Percentiles rank a stretch among this genome's conserved stretches.
Evolutionary conservation across 305 asterid species (phyloP).

Genomic region (Euphrasia arctica): DNA sequence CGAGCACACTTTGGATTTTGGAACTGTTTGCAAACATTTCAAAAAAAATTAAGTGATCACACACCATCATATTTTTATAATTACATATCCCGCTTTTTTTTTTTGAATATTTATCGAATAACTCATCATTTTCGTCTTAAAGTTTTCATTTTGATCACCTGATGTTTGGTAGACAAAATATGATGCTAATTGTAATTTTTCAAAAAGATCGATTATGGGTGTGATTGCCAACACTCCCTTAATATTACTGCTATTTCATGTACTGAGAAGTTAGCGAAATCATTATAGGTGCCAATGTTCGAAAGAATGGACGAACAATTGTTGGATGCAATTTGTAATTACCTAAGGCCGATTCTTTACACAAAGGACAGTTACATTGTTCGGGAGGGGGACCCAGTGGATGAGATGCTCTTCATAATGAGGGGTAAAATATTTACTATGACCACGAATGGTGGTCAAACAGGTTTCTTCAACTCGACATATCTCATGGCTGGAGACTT

Average conservation of each 20-base stretch:
- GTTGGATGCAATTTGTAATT: slow-evolving; percentile 49
- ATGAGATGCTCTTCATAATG: slow-evolving; percentile 55
- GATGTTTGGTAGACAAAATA: background rate
- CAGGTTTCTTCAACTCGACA: slow-evolving; percentile 54
- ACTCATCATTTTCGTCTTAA: background rate
- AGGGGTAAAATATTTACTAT: slow-evolving; percentile 47
- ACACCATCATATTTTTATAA: too few relatives aligned
- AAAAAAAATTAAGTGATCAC: background rate
- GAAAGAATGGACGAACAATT: slow-evolving; percentile 66
- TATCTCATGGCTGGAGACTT: slow-evolving; percentile 55
- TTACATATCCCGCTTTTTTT: background rate
- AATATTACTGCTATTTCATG: background rate
- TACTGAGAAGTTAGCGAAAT: background rate
- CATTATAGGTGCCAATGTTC: slow-evolving; percentile 52
- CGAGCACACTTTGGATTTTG: background rate
- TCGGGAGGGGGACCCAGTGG: slow-evolving; percentile 66
- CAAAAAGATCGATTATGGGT: background rate
- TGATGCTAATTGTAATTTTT: background rate
- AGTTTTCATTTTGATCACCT: background rate
- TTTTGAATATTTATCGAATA: background rate
- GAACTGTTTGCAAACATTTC: background rate
- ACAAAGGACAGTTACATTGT: slow-evolving; percentile 55
- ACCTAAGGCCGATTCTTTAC: slow-evolving; percentile 52
- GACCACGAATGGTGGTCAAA: slow-evolving; percentile 57
- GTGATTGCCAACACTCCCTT: too few relatives aligned